Percentiles rank a stretch among this genome's conserved stretches.
phyloP scores from a whole-genome alignment of 148 eudicot species.

The Camellia lanceoleosa region DNA sequence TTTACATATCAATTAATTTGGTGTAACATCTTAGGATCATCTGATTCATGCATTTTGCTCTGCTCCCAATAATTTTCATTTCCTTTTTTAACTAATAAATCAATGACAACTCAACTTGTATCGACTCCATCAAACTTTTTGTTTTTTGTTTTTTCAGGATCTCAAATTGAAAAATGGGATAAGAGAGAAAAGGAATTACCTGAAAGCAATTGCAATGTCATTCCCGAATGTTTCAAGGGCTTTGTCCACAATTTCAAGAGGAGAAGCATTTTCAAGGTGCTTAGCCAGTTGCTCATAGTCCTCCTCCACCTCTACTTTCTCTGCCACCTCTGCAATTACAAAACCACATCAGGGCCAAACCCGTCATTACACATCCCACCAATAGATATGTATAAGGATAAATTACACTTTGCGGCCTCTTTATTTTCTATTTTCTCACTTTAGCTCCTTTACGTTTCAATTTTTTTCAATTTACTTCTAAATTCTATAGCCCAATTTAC shows the following conservation, averaged over 20 bases:
- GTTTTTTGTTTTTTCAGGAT: no score
- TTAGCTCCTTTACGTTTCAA: no score
- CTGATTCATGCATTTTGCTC: not conserved
- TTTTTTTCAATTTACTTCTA: no score
- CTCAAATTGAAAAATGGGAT: not conserved
- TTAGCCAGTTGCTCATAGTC: slow-evolving; percentile 63
- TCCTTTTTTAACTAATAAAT: not conserved
- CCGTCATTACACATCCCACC: slow-evolving; percentile 15
- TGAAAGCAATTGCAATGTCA: slow-evolving; percentile 73
- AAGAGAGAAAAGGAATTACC: slow-evolving; percentile 26
- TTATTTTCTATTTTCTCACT: no score
- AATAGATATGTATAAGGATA: no score
- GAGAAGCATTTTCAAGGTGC: slow-evolving; percentile 64
- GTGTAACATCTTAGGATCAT: not conserved
- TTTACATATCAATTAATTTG: not conserved
- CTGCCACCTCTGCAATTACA: slow-evolving; percentile 52
- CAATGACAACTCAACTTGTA: not conserved
- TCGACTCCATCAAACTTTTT: not conserved
- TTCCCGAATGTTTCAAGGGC: slow-evolving; percentile 62
- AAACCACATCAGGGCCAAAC: slow-evolving; percentile 14
- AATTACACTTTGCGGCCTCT: no score
- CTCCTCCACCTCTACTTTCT: slow-evolving; percentile 41
- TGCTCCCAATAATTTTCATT: not conserved
- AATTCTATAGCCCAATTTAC: no score
- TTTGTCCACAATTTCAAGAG: slow-evolving; percentile 59